Evolutionary conservation across 371 early-diverging fungal species (phyloP).

Genomic region (Rhizopus stolonifer): DNA sequence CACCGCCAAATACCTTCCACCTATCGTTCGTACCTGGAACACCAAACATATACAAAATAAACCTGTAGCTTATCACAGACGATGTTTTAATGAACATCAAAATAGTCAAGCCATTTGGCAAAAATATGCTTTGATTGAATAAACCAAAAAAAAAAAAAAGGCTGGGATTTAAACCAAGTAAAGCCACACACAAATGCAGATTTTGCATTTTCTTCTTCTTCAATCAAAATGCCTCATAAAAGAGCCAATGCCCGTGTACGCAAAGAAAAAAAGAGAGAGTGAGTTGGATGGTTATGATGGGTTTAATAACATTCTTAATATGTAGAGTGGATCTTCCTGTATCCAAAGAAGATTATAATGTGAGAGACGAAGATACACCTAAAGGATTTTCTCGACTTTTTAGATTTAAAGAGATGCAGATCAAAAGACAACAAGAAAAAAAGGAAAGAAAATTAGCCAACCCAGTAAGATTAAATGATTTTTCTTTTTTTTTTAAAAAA

Average conservation of each 20-base stretch:
- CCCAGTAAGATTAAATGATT: neutral
- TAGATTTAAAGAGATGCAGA: conserved; percentile 32
- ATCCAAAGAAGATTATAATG: conserved; percentile 14
- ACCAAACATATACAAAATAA: conserved; percentile 19
- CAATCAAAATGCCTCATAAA: conserved; percentile 38
- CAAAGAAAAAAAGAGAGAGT: conserved; percentile 29
- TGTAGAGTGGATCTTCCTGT: conserved; percentile 25
- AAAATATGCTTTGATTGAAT: neutral
- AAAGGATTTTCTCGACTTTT: conserved; percentile 43
- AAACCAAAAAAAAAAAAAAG: neutral
- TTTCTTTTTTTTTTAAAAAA: neutral
- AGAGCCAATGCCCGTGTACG: conserved; percentile 44
- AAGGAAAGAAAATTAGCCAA: conserved; percentile 27
- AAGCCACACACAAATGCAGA: neutral
- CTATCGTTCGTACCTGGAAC: conserved; percentile 47
- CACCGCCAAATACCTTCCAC: conserved; percentile 43
- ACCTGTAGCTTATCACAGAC: conserved; percentile 38
- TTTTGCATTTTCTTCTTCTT: neutral
- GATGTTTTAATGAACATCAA: conserved; percentile 30
- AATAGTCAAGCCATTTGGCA: conserved; percentile 13
- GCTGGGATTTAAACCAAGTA: too few species aligned
- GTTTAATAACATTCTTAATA: neutral
- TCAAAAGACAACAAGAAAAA: conserved; percentile 37
- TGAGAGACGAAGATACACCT: conserved; percentile 32
- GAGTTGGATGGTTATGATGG: conserved; percentile 1